Conservation (phyloP, 805 yeast genomes). For the Kodamaea hsintzibuensis region DNA sequence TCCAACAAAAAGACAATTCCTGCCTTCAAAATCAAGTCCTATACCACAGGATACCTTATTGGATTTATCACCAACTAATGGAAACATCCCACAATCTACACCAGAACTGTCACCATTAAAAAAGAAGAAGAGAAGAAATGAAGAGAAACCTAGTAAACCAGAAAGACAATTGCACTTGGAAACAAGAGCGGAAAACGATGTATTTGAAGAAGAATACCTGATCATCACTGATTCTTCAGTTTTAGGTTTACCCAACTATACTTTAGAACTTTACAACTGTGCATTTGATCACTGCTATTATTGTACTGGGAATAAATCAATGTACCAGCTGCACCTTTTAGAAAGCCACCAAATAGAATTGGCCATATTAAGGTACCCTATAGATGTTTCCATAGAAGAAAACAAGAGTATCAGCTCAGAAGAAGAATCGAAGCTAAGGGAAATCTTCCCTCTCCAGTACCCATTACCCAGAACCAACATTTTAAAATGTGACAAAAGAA, state of each 20-base stretch:
- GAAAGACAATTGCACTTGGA: not conserved
- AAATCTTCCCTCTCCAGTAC: constrained; percentile 24
- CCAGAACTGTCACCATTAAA: constrained; percentile 5
- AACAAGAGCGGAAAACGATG: not conserved
- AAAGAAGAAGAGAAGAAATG: not conserved
- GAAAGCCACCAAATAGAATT: constrained; percentile 21
- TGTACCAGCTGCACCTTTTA: constrained; percentile 28
- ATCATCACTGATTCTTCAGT: constrained; percentile 12
- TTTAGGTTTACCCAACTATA: constrained; percentile 5
- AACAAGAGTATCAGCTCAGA: not conserved
- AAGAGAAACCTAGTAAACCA: not conserved
- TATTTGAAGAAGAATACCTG: constrained; percentile 29
- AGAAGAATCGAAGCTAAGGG: constrained; percentile 11
- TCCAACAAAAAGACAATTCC: constrained; percentile 7
- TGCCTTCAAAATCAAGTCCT: constrained; percentile 2
- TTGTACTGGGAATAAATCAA: constrained; percentile 28
- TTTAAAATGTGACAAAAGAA: not conserved
- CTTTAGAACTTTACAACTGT: constrained; percentile 20
- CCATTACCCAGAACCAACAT: constrained; percentile 18
- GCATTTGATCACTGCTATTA: constrained; percentile 27
- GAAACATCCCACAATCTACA: not conserved
- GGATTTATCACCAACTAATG: not conserved
- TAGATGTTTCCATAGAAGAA: constrained; percentile 5
- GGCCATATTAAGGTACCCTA: constrained; percentile 27
- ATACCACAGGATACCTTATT: not conserved